Evolutionary conservation across 106 monocot genomes (phyloP).

Genomic region (Chionographis japonica): DNA sequence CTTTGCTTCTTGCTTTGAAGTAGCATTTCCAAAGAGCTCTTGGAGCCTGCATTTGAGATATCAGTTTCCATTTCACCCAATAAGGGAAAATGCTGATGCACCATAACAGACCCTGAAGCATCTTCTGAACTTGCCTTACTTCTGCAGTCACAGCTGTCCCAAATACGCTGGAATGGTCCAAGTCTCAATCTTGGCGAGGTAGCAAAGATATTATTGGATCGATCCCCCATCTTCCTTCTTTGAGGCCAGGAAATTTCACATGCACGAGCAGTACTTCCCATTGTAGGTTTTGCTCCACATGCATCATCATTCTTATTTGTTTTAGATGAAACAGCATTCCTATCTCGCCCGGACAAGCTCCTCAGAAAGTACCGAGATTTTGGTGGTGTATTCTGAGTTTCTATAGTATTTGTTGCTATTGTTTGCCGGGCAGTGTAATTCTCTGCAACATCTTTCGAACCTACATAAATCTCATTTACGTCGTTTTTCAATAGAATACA

Average conservation of each 20-base stretch:
- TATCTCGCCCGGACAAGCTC: constrained; percentile 11
- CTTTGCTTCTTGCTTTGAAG: background rate
- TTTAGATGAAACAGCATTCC: constrained; percentile 3
- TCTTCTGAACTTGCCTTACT: constrained; percentile 1
- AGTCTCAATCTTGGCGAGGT: constrained; percentile 18
- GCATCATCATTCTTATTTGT: background rate
- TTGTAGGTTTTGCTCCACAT: constrained; percentile 6
- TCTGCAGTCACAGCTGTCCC: background rate
- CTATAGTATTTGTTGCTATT: background rate
- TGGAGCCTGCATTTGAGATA: background rate
- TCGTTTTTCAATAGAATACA: background rate
- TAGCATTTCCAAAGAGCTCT: constrained; percentile 5
- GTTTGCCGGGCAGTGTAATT: background rate
- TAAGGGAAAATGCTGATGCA: background rate
- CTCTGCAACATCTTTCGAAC: background rate
- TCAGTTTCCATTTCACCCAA: background rate
- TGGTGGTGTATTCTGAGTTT: constrained; percentile 9
- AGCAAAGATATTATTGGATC: constrained; percentile 9
- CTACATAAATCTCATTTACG: constrained; percentile 6
- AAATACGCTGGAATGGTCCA: background rate
- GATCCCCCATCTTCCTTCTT: constrained; percentile 20
- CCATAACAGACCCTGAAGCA: background rate
- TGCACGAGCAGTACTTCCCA: background rate
- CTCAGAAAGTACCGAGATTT: constrained; percentile 28
- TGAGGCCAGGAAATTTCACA: constrained; percentile 39